Evolutionary conservation across 2,329 filamentous ascomycete species (phyloP).

Genomic region (Teratosphaeriaceae sp.): DNA sequence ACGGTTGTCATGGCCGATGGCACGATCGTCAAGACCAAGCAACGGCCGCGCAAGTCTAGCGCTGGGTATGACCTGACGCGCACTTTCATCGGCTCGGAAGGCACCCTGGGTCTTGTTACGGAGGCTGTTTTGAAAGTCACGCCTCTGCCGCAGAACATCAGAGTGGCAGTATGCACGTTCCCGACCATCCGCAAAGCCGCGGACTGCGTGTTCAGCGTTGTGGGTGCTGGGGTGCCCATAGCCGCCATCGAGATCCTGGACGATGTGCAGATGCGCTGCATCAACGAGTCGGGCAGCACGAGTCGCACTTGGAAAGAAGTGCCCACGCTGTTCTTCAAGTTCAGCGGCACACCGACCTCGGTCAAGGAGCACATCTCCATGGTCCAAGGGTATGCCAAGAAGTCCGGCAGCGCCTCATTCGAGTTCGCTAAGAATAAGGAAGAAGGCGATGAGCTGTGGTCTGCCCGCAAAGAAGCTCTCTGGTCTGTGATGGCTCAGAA

Average conservation of each 20-base stretch:
- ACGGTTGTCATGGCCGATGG: conserved; percentile 88
- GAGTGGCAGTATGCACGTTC: conserved; percentile 68
- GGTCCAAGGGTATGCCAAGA: conserved; percentile 55
- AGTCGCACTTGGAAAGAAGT: conserved; percentile 60
- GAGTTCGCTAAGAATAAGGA: conserved; percentile 60
- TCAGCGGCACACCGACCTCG: conserved; percentile 57
- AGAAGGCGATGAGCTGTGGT: conserved; percentile 66
- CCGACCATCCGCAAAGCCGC: conserved; percentile 63
- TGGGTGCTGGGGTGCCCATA: conserved; percentile 72
- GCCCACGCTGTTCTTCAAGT: conserved; percentile 71
- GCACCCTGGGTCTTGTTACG: conserved; percentile 83
- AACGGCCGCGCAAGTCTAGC: conserved; percentile 80
- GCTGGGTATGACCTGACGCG: conserved; percentile 89
- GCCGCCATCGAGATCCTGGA: conserved; percentile 91
- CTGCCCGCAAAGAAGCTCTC: conserved; percentile 65
- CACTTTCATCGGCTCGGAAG: conserved; percentile 85
- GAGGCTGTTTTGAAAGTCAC: conserved; percentile 86
- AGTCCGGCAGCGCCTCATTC: conserved; percentile 58
- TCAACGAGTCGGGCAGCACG: conserved; percentile 60
- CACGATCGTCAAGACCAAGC: conserved; percentile 81
- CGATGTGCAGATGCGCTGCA: conserved; percentile 77
- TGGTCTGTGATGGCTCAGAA: conserved; percentile 66
- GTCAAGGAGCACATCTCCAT: conserved; percentile 74
- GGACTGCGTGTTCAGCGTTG: conserved; percentile 72
- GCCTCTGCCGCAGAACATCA: conserved; percentile 69